Conservation (phyloP, 331 rosid genomes). For the Stylosanthes scabra region DNA sequence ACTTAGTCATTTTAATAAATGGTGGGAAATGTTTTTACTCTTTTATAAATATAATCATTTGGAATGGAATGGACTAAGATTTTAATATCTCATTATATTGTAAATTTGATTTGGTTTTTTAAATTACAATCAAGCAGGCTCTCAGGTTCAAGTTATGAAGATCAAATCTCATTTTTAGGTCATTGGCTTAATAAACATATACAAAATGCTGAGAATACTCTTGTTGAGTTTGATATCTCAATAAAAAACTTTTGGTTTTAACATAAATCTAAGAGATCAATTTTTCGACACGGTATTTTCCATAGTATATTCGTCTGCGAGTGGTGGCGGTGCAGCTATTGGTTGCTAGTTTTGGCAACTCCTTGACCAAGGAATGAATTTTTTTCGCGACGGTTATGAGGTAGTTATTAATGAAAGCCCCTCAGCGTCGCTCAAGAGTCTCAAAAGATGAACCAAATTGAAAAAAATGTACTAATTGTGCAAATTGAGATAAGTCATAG, state of each 20-base stretch:
- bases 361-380: constrained; percentile 71
- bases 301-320: constrained; percentile 72
- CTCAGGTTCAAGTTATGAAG: constrained; percentile 52
- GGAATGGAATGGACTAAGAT: neutral
- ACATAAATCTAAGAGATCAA: constrained; percentile 53
- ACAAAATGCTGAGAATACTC: constrained; percentile 64
- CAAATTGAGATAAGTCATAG: constrained; percentile 29
- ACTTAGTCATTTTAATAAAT: no score
- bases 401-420: constrained; percentile 56
- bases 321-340: constrained; percentile 65
- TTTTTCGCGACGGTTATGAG: constrained; percentile 80
- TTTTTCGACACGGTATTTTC: constrained; percentile 59
- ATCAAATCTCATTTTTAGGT: constrained; percentile 63
- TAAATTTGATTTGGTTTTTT: constrained; percentile 8
- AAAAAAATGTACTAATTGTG: constrained; percentile 50
- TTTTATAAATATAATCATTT: no score
- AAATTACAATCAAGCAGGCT: constrained; percentile 51
- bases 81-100: neutral
- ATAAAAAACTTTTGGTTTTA: constrained; percentile 38
- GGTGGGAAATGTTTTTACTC: no score
- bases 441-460: constrained; percentile 53
- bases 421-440: constrained; percentile 71
- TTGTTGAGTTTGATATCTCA: constrained; percentile 78
- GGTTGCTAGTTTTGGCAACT: constrained; percentile 91
- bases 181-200: constrained; percentile 70